A percentile compares a stretch with the other conserved stretches of the same genome.
These are phyloP conservation scores for Entelexis paramagnoliae DNA, from an alignment of 1,139 yeast species.

Conservation along the genomic window DNA sequence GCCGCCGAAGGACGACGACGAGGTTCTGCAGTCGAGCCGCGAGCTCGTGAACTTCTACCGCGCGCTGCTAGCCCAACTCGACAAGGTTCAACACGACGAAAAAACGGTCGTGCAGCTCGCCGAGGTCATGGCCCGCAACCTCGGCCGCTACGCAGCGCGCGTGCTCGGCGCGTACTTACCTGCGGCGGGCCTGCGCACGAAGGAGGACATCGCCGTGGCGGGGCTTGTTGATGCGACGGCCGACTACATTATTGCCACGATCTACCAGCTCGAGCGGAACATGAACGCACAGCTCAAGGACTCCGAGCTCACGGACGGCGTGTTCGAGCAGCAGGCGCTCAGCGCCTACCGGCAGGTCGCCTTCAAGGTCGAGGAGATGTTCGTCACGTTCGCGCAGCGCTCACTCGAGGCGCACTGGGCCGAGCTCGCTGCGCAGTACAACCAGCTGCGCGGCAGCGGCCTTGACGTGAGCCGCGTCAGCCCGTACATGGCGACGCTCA, in stretches of 20 bases:
- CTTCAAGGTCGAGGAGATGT: slow-evolving; percentile 30
- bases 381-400: slow-evolving; percentile 49
- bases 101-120: slow-evolving; percentile 39
- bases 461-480: slow-evolving; percentile 19
- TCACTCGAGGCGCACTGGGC: slow-evolving; percentile 71
- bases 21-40: slow-evolving; percentile 69
- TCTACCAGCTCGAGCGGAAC: slow-evolving; percentile 63
- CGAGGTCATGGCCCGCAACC: slow-evolving; percentile 54
- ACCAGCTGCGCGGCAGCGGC: slow-evolving; percentile 4
- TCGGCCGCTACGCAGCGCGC: slow-evolving; percentile 52
- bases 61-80: slow-evolving; percentile 60
- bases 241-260: slow-evolving; percentile 74
- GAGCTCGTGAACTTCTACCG: slow-evolving; percentile 74
- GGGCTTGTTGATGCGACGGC: slow-evolving; percentile 78
- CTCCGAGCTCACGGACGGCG: slow-evolving; percentile 5
- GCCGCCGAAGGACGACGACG: slow-evolving; percentile 35
- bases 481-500: slow-evolving; percentile 15
- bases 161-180: slow-evolving; percentile 49
- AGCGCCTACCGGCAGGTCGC: slow-evolving; percentile 15
- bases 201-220: slow-evolving; percentile 49
- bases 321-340: slow-evolving; percentile 17
- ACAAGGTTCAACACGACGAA: slow-evolving; percentile 60
- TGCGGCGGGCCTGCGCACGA: slow-evolving; percentile 24
- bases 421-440: slow-evolving; percentile 44
- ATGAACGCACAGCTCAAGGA: slow-evolving; percentile 40